Evolutionary conservation across 495 filamentous ascomycete species (phyloP).

Genomic region (Venustampulla echinocandica): DNA sequence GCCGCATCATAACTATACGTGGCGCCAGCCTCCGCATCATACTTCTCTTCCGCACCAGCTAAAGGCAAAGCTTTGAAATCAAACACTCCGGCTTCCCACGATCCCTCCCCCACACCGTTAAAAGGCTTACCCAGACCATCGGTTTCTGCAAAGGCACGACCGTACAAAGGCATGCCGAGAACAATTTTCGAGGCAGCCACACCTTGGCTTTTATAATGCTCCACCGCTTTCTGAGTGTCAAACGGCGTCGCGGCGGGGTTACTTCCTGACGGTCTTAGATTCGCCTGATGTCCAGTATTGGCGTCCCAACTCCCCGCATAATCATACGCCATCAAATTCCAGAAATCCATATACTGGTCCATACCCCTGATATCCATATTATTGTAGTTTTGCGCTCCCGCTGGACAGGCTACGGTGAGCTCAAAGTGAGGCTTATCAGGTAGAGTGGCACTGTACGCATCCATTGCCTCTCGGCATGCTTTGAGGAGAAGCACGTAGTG

Average conservation of each 20-base stretch:
- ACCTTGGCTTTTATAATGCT: conserved; percentile 56
- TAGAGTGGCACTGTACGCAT: conserved; percentile 48
- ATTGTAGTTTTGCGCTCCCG: conserved; percentile 62
- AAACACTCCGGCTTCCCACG: conserved; percentile 82
- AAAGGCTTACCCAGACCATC: conserved; percentile 62
- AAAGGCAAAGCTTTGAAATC: conserved; percentile 69
- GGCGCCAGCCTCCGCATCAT: conserved; percentile 49
- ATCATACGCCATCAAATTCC: conserved; percentile 84
- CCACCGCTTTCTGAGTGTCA: conserved; percentile 57
- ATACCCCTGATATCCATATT: conserved; percentile 67
- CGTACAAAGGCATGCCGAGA: conserved; percentile 88
- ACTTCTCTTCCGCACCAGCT: conserved; percentile 40
- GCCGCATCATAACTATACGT: conserved; percentile 63
- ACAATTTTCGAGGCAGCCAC: conserved; percentile 65
- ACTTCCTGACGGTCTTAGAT: conserved; percentile 49
- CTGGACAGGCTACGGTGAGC: conserved; percentile 67
- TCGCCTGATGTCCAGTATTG: conserved; percentile 70
- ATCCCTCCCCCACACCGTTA: conserved; percentile 63
- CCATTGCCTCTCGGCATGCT: conserved; percentile 50
- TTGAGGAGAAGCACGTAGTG: conserved; percentile 69
- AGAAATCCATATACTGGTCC: conserved; percentile 82
- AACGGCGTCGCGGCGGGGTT: conserved; percentile 64
- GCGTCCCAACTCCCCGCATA: conserved; percentile 72
- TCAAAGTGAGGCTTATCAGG: conserved; percentile 53
- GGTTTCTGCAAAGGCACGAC: conserved; percentile 73